Evolutionary conservation across 1,284 basidiomycete genomes (phyloP).

Genomic region (Trichosporon coremiiforme): DNA sequence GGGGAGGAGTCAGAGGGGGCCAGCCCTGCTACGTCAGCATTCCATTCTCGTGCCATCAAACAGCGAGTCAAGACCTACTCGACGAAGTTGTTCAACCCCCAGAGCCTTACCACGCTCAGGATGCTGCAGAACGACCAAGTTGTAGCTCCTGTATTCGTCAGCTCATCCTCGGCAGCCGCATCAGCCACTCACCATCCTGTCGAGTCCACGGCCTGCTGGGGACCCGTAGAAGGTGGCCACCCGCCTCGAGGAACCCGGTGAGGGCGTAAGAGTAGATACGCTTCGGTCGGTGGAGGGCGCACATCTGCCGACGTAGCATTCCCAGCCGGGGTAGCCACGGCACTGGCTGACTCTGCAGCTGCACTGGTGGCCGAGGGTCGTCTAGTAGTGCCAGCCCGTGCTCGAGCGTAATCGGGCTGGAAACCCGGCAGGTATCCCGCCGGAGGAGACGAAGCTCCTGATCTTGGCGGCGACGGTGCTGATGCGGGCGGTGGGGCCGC

Average conservation of each 20-base stretch:
- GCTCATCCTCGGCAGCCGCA: not conserved
- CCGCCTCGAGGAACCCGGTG: slow-evolving; percentile 30
- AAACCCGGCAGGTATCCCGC: slow-evolving; percentile 26
- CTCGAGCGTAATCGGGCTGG: slow-evolving; percentile 31
- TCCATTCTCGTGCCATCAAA: no score
- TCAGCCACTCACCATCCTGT: slow-evolving; percentile 25
- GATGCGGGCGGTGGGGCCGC: slow-evolving; percentile 26
- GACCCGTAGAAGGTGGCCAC: slow-evolving; percentile 20
- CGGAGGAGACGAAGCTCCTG: slow-evolving; percentile 18
- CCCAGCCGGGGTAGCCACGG: slow-evolving; percentile 22
- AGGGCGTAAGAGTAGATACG: slow-evolving; percentile 30
- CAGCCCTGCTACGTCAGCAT: slow-evolving; percentile 24
- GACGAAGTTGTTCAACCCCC: slow-evolving; percentile 29
- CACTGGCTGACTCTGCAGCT: slow-evolving; percentile 18
- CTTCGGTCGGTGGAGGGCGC: slow-evolving; percentile 30
- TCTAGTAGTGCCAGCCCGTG: slow-evolving; percentile 14
- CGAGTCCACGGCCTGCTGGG: slow-evolving; percentile 20
- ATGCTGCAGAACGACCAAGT: slow-evolving; percentile 28
- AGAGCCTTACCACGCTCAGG: slow-evolving; percentile 31
- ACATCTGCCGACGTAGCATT: slow-evolving; percentile 21
- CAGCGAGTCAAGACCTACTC: slow-evolving; percentile 20
- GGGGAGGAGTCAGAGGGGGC: slow-evolving; percentile 30
- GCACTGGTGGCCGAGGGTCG: slow-evolving; percentile 17
- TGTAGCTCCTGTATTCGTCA: slow-evolving; percentile 26
- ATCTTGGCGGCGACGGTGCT: slow-evolving; percentile 20